phyloP scores from a whole-genome alignment of 371 early-diverging fungal genomes.

The Mortierella sp. region DNA sequence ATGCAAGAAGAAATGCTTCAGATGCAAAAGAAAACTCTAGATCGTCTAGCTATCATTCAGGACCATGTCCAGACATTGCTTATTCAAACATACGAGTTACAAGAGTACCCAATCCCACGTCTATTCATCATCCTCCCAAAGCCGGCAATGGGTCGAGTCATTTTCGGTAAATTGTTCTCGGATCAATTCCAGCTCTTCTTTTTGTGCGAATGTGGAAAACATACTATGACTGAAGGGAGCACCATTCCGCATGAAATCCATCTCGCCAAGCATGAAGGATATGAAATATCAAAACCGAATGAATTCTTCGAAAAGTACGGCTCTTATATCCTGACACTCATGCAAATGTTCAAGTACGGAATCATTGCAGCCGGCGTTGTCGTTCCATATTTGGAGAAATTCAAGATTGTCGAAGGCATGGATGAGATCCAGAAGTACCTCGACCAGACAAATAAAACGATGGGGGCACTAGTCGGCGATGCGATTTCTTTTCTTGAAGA shows the following conservation, averaged over 20 bases:
- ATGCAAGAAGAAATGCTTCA: too few relatives aligned
- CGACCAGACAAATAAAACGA: too few relatives aligned
- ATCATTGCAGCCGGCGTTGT: neutral
- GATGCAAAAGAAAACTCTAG: neutral
- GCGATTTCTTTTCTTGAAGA: too few relatives aligned
- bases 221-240: constrained; percentile 22
- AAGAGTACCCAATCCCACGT: neutral
- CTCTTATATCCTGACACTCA: neutral
- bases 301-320: constrained; percentile 26
- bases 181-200: constrained; percentile 16
- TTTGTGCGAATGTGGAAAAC: constrained; percentile 28
- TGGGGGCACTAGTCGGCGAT: too few relatives aligned
- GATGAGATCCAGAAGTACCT: neutral
- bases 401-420: neutral
- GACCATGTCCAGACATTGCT: neutral
- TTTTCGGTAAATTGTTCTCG: neutral
- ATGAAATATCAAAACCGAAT: constrained; percentile 8
- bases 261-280: constrained; percentile 26
- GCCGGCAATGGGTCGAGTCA: neutral
- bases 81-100: neutral
- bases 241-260: constrained; percentile 4
- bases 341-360: constrained; percentile 8
- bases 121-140: neutral
- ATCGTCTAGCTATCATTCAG: neutral
- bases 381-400: neutral